phyloP scores from a whole-genome alignment of 306 rosid genomes.

The Quercus berberidifolia region DNA sequence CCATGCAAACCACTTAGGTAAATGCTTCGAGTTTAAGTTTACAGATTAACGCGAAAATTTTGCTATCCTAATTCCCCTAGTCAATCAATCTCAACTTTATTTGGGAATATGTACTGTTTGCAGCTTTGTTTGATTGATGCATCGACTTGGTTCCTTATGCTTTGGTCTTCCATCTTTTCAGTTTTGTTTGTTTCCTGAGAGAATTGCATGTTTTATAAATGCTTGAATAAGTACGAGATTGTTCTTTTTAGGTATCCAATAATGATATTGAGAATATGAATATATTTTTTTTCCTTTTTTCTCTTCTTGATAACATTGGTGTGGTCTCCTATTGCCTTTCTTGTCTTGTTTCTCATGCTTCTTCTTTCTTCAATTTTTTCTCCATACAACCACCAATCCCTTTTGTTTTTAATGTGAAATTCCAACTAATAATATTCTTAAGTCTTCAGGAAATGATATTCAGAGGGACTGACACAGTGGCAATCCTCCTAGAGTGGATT shows the following conservation, averaged over 20 bases:
- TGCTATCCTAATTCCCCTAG: not conserved
- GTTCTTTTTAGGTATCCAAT: not conserved
- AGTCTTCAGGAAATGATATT: slow-evolving; percentile 71
- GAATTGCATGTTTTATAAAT: not conserved
- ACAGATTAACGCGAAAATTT: not conserved
- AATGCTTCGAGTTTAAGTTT: not conserved
- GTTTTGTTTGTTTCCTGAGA: not conserved
- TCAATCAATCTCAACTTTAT: not conserved
- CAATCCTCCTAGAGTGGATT: slow-evolving; percentile 79
- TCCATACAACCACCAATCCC: not conserved
- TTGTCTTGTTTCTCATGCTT: not conserved
- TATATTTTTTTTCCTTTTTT: not conserved
- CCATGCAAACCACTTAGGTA: not conserved
- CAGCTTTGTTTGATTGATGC: not conserved
- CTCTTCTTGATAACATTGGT: not conserved
- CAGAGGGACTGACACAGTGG: slow-evolving; percentile 88
- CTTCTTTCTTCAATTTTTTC: not conserved
- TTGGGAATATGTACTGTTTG: not conserved
- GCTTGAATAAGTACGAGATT: not conserved
- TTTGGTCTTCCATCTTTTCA: not conserved
- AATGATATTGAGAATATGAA: not conserved
- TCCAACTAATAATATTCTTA: not conserved
- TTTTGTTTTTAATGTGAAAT: not conserved
- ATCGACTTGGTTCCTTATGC: not conserved
- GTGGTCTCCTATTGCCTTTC: not conserved